These are phyloP conservation scores for Osmanthus fragrans DNA, from an alignment of 257 asterid species.

Conservation along the genomic window DNA sequence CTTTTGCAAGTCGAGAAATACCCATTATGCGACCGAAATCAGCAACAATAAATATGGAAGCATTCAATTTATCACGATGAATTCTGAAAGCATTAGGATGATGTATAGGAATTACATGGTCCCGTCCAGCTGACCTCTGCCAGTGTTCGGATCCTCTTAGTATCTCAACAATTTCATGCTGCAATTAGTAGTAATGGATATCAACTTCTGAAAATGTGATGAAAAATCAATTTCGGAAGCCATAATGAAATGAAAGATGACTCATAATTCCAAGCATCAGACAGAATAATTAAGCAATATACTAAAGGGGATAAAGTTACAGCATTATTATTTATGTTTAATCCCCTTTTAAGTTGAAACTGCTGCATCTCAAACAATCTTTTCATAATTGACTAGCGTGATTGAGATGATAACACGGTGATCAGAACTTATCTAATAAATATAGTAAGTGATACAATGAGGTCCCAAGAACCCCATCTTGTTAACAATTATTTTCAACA, in stretches of 20 bases:
- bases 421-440: neutral
- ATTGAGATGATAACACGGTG: neutral
- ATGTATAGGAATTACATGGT: slow-evolving; percentile 88
- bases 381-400: neutral
- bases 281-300: neutral
- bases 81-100: slow-evolving; percentile 96
- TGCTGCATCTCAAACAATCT: neutral
- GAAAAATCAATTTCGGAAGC: neutral
- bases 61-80: slow-evolving; percentile 59
- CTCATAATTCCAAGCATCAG: neutral
- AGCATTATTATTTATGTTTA: neutral
- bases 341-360: neutral
- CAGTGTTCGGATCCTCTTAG: slow-evolving; percentile 63
- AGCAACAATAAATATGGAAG: slow-evolving; percentile 79
- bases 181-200: slow-evolving; percentile 23
- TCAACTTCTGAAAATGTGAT: slow-evolving; percentile 19
- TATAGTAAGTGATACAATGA: neutral
- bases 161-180: slow-evolving; percentile 73
- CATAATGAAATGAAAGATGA: neutral
- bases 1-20: slow-evolving; percentile 73
- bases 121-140: slow-evolving; percentile 82
- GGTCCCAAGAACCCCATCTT: neutral
- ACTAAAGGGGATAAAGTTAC: neutral
- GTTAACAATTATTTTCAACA: neutral
- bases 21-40: slow-evolving; percentile 79